A percentile compares a stretch with the other conserved stretches of the same genome.
Evolutionary conservation across 2,329 filamentous ascomycete genomes (phyloP).

Genomic region (Bipolaris bicolor): DNA sequence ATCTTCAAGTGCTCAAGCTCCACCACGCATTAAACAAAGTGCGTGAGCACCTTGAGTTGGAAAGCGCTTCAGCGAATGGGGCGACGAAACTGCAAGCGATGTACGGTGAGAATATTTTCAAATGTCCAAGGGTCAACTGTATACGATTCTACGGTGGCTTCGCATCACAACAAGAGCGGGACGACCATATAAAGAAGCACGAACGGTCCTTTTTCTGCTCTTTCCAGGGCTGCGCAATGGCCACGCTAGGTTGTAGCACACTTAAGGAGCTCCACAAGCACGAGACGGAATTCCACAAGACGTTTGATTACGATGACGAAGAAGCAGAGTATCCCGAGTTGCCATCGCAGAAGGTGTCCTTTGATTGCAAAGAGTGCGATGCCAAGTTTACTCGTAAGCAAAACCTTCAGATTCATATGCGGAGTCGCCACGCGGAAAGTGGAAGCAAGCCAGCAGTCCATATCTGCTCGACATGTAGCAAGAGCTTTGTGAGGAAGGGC

Average conservation of each 20-base stretch:
- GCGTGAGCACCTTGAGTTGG: neutral
- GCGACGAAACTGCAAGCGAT: neutral
- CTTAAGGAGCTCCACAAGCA: slow-evolving; percentile 11
- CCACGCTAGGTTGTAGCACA: slow-evolving; percentile 6
- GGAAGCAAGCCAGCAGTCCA: neutral
- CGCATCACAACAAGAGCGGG: neutral
- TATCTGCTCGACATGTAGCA: slow-evolving; percentile 10
- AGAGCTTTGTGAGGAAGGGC: slow-evolving; percentile 13
- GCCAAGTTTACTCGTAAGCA: slow-evolving; percentile 12
- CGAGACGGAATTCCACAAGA: slow-evolving; percentile 9
- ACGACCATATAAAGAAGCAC: slow-evolving; percentile 9
- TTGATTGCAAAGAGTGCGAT: slow-evolving; percentile 8
- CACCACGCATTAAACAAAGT: neutral
- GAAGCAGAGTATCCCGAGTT: slow-evolving; percentile 11
- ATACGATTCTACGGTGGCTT: slow-evolving; percentile 12
- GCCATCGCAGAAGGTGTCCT: slow-evolving; percentile 1
- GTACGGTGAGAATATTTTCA: slow-evolving; percentile 10
- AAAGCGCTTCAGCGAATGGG: neutral
- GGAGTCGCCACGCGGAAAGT: slow-evolving; percentile 8
- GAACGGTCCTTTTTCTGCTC: slow-evolving; percentile 15
- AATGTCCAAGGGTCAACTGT: slow-evolving; percentile 11
- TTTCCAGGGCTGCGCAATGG: slow-evolving; percentile 11
- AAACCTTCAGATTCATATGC: slow-evolving; percentile 13
- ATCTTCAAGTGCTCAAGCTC: neutral
- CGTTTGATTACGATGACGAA: slow-evolving; percentile 7